Evolutionary conservation across 257 asterid species (phyloP).

Genomic region (Nicotiana attenuata): DNA sequence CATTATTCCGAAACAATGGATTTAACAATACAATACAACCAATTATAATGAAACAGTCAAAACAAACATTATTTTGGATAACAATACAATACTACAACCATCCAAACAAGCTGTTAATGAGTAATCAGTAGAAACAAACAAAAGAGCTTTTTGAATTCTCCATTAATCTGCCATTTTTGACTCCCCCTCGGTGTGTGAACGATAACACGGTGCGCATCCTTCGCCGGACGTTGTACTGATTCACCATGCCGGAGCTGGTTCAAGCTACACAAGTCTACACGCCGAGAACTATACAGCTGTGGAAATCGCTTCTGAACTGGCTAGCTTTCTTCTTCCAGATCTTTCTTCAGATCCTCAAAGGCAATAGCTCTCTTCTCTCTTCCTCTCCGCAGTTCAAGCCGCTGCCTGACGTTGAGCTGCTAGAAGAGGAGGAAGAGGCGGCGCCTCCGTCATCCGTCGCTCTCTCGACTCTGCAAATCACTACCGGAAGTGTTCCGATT

Average conservation of each 20-base stretch:
- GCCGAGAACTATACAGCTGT: conserved; percentile 71
- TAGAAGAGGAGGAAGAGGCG: conserved; percentile 34
- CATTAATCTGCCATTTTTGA: conserved; percentile 5
- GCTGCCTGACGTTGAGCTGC: conserved; percentile 59
- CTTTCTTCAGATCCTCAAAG: conserved; percentile 85
- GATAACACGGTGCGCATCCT: neutral
- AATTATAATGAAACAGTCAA: no score
- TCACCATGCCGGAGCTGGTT: conserved; percentile 71
- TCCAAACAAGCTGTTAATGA: no score
- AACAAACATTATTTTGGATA: no score
- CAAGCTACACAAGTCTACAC: conserved; percentile 68
- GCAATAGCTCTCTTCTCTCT: conserved; percentile 45
- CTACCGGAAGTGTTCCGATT: conserved; percentile 1
- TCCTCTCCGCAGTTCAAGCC: conserved; percentile 55
- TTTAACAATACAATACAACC: no score
- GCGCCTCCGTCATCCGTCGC: conserved; percentile 14
- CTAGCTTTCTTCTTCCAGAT: conserved; percentile 76
- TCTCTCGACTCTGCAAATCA: conserved; percentile 15
- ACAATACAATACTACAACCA: no score
- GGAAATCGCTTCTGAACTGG: conserved; percentile 88
- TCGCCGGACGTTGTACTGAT: neutral
- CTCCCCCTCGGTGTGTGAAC: neutral
- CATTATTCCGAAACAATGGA: no score
- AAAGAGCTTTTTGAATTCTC: neutral
- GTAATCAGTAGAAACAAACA: neutral